Conservation (phyloP, 2,329 filamentous ascomycete genomes). For the Exophiala spinifera region DNA sequence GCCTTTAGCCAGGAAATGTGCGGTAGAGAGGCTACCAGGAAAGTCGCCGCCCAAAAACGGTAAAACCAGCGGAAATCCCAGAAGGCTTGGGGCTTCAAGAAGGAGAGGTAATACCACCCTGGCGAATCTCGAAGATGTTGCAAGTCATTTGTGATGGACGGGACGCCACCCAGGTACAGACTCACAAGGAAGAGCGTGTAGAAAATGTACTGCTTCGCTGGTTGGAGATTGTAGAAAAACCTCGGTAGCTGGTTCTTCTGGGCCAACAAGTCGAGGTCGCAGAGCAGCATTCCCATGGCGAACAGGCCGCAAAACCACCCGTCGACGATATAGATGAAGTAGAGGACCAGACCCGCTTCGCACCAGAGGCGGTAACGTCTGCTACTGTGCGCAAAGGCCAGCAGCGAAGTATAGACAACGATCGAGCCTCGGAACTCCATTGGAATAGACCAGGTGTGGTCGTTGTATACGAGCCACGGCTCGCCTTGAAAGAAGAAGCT, state of each 20-base stretch:
- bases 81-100: conserved; percentile 61
- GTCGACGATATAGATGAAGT: conserved; percentile 67
- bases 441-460: conserved; percentile 47
- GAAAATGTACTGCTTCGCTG: conserved; percentile 51
- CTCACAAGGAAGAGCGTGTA: conserved; percentile 52
- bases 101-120: conserved; percentile 14
- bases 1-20: conserved; percentile 56
- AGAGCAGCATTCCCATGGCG: conserved; percentile 58
- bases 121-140: conserved; percentile 52
- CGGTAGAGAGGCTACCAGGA: conserved; percentile 55
- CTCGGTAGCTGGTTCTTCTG: conserved; percentile 50
- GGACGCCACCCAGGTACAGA: conserved; percentile 60
- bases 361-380: conserved; percentile 55
- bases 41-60: conserved; percentile 58
- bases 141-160: conserved; percentile 50
- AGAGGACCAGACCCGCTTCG: conserved; percentile 54
- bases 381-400: conserved; percentile 57
- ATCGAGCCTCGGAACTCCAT: conserved; percentile 45
- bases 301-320: conserved; percentile 63
- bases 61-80: conserved; percentile 67
- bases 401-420: conserved; percentile 20
- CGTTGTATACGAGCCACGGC: conserved; percentile 40
- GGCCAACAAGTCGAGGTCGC: conserved; percentile 58
- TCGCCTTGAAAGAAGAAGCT: conserved; percentile 54
- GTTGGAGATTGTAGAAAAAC: conserved; percentile 47